These are phyloP conservation scores for Ophiostoma sp. DNA, from an alignment of 2,329 filamentous ascomycete genomes.

Conservation along the genomic window DNA sequence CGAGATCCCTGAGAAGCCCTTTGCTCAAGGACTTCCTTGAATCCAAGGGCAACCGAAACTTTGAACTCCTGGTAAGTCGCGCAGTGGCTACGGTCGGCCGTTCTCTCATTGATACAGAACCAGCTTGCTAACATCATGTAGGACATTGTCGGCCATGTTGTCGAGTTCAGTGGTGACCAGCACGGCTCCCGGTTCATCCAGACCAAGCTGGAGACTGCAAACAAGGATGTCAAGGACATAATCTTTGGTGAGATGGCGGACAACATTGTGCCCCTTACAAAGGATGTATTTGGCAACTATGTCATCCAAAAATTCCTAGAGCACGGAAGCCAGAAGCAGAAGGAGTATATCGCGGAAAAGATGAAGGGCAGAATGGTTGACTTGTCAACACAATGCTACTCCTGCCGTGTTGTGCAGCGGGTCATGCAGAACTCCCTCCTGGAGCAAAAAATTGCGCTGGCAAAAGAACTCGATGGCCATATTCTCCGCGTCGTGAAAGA, in stretches of 20 bases:
- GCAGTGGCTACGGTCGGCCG: too few relatives aligned
- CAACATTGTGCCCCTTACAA: constrained; percentile 85
- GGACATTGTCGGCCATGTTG: constrained; percentile 79
- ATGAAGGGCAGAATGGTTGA: constrained; percentile 82
- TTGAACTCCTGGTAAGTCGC: constrained; percentile 59
- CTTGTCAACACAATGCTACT: constrained; percentile 83
- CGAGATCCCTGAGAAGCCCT: constrained; percentile 52
- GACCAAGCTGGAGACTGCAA: constrained; percentile 82
- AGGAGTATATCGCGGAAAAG: constrained; percentile 74
- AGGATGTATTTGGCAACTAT: constrained; percentile 95
- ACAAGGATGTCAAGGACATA: constrained; percentile 90
- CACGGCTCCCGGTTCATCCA: constrained; percentile 95
- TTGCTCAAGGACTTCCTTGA: constrained; percentile 75
- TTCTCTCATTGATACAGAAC: too few relatives aligned
- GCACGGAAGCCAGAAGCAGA: constrained; percentile 89
- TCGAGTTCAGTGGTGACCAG: constrained; percentile 94
- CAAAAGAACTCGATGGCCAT: constrained; percentile 68
- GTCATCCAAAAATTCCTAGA: constrained; percentile 98
- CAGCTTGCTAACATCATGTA: too few relatives aligned
- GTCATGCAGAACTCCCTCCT: constrained; percentile 83
- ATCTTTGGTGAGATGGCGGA: constrained; percentile 82
- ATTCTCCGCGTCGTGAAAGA: constrained; percentile 75
- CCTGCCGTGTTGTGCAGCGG: constrained; percentile 94
- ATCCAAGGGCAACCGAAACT: constrained; percentile 62
- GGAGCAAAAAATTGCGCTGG: constrained; percentile 62